Percentiles rank a stretch among this genome's conserved stretches.
Evolutionary conservation across 2,329 filamentous ascomycete species (phyloP).

Genomic region (Penicillium verrucosum): DNA sequence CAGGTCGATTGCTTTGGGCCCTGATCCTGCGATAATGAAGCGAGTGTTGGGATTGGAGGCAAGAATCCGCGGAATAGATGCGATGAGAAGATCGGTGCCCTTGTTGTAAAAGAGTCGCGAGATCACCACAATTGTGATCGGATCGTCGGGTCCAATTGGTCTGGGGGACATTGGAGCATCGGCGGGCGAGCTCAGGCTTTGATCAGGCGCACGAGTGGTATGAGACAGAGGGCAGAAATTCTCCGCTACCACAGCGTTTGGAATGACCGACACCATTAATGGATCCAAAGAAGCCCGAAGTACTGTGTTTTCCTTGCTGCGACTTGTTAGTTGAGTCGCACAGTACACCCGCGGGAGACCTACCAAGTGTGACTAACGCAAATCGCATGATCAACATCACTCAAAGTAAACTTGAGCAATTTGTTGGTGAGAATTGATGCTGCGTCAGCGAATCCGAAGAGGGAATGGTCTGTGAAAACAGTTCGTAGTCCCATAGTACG

Average conservation of each 20-base stretch:
- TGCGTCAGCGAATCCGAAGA: constrained; percentile 96
- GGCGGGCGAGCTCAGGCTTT: constrained; percentile 19
- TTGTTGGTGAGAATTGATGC: constrained; percentile 96
- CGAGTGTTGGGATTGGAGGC: constrained; percentile 86
- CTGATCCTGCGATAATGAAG: constrained; percentile 94
- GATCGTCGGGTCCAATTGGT: constrained; percentile 74
- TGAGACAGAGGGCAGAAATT: constrained; percentile 77
- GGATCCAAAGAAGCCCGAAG: constrained; percentile 91
- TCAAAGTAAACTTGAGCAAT: constrained; percentile 89
- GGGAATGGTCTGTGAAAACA: constrained; percentile 94
- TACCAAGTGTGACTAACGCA: constrained; percentile 98
- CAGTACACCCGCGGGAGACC: constrained; percentile 17
- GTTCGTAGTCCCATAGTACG: constrained; percentile 94
- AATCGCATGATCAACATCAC: constrained; percentile 96
- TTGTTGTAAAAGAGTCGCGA: constrained; percentile 99
- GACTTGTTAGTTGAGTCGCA: neutral
- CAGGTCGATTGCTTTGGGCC: constrained; percentile 93
- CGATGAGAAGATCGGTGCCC: constrained; percentile 93
- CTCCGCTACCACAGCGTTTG: constrained; percentile 93
- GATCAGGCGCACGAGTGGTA: constrained; percentile 39
- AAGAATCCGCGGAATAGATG: constrained; percentile 88
- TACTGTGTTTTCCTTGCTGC: constrained; percentile 95
- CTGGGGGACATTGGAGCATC: constrained; percentile 56
- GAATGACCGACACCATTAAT: constrained; percentile 95
- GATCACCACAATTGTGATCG: constrained; percentile 94